Base-by-base conservation (phyloP, 2,329 filamentous ascomycete species). In the Calonectria fujianensis region DNA sequence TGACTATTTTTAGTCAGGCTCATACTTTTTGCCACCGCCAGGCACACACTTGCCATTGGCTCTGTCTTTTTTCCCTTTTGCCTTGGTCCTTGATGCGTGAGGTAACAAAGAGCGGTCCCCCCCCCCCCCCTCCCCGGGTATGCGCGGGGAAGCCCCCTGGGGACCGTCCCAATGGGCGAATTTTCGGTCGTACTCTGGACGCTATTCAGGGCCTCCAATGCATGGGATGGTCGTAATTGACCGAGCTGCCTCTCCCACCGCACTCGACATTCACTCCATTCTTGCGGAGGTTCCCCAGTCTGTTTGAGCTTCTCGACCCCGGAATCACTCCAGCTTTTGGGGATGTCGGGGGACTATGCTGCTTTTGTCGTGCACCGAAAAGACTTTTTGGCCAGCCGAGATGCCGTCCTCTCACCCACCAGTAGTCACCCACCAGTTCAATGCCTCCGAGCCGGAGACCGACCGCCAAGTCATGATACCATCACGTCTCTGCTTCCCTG, bases 181-280 rank as follows among this genome's bases (percentile, higher is more conserved):
- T 82, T 80, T 82, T 84, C 83, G 82, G 83, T 82, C 78, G 79
- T 84, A 84, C 80, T 84, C 78, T 73, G 76, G 72, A 73, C 82
- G 79, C 82, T 81, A 82, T 77, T 72, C 75, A 77, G 76, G 70
- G 73, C 64, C 72, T 69, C 70, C 72, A 63, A 72, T 70, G 68
- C 68, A 64, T 64, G 57, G 76, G 75, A 69, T 80, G 75, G 75
- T 77, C 77, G 79, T 81, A 80, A 80, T 80, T 80, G 79, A 80
- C 79, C 79, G 79, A 80, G 79, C 69, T 77, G 75, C 65, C 69
- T 67, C 48, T 73, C 54, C 48, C 64, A 64, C 68, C 64, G 29
- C 45, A 54, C 57, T 51, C 54, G n/a, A 45, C 57, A 27, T 41
- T 71, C 31, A 29, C 51, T 39, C 52, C 59, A 48, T 63, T 61